Evolutionary conservation across 352 stramenopile species (phyloP).

Genomic region (Globisporangium camurandrum): DNA sequence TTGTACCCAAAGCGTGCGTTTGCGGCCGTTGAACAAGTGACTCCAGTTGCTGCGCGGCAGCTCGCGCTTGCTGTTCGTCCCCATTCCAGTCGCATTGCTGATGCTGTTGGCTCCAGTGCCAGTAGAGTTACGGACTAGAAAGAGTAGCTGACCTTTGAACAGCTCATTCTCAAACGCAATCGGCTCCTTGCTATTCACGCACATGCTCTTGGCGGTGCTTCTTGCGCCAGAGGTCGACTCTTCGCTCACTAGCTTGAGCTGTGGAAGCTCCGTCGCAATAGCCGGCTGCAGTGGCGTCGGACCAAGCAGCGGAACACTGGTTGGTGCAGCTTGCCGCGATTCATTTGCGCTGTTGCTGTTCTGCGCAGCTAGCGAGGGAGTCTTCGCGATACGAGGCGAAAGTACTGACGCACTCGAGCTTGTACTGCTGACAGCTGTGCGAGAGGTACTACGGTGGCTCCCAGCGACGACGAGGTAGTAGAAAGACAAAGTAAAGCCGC

Average conservation of each 20-base stretch:
- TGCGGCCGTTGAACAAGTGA: conserved; percentile 28
- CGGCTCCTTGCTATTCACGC: conserved; percentile 26
- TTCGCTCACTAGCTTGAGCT: conserved; percentile 26
- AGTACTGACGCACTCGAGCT: neutral
- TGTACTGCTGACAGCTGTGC: neutral
- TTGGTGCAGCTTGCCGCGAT: neutral
- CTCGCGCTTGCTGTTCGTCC: neutral
- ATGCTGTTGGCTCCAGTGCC: neutral
- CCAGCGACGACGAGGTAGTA: conserved; percentile 22
- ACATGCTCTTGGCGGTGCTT: conserved; percentile 1
- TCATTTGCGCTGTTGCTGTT: neutral
- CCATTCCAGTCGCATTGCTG: no score
- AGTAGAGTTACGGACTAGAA: conserved; percentile 25
- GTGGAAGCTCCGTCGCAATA: conserved; percentile 16
- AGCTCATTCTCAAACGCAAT: conserved; percentile 41
- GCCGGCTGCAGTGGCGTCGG: neutral
- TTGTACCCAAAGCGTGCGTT: conserved; percentile 40
- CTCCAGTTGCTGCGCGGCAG: conserved; percentile 12
- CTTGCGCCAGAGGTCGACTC: conserved; percentile 8
- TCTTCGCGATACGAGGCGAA: neutral
- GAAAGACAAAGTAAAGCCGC: conserved; percentile 29
- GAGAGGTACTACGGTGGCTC: neutral
- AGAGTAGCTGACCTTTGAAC: conserved; percentile 27
- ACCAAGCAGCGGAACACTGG: neutral
- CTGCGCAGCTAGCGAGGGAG: neutral